Base-by-base conservation (phyloP, 257 asterid species). In the Penstemon davidsonii region DNA sequence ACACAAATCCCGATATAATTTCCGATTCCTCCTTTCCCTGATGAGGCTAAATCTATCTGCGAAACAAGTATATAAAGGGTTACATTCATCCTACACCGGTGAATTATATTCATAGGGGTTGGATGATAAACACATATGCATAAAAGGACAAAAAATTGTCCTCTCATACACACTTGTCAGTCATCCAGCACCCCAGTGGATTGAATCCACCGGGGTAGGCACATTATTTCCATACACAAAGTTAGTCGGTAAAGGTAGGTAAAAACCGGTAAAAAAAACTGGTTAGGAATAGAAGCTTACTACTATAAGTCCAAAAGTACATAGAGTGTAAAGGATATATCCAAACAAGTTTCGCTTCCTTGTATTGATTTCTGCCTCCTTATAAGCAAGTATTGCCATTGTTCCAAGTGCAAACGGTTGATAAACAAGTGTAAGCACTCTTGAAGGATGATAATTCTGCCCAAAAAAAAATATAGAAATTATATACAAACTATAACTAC, bases 371-470 rank as follows among this genome's bases (percentile, higher is more conserved):
- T 61, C 82, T 5, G 91, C 88, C 82, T 90, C 97, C 58, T 84
- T 50, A 73, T 81, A 83, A 51, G 96, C 79, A 25, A 85, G 76
- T 13, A 84, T 50, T 3, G 67, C 78, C 74, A 87, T 85, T n/a
- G 83, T 73, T 45, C 76, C 85, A 54, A 90, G 75, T 11, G 95
- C 92, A 82, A 90, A 88, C 7, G 95, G 94, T 67, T 90, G 94
- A 81, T 88, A 90, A 57, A 90, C 95, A 4, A 90, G 85, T 53
- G 97, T 86, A 47, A 90, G 92, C 38, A 88, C 95, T 75, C 98
- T 82, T 0, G 90, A 62, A 43, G 97, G 95, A 80, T 90, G 98
- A 59, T 90, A 92, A 36, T 73, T 8, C 98, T 92, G 76, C 54
- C 69, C 41, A 54, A 0, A 40, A 56, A 57, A 37, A 36, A 19